Evolutionary conservation across 371 early-diverging fungal species (phyloP).

Genomic region (Mycotypha africana): DNA sequence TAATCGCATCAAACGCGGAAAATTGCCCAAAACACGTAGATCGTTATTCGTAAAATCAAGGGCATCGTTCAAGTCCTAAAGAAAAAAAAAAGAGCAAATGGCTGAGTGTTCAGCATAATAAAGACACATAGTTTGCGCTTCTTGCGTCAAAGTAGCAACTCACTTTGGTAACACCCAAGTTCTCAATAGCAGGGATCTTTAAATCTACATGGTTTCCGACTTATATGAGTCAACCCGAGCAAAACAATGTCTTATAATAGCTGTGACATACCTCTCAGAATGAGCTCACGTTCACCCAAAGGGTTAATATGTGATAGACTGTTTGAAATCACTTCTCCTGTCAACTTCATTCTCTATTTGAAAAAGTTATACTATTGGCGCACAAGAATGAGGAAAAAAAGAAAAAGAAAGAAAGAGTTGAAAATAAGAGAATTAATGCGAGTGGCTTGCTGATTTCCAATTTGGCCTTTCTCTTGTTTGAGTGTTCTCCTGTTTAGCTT

Average conservation of each 20-base stretch:
- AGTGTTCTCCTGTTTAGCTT: no score
- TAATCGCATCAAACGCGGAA: conserved; percentile 83
- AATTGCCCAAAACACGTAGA: conserved; percentile 77
- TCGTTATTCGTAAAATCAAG: conserved; percentile 94
- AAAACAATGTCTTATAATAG: neutral
- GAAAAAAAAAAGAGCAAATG: no score
- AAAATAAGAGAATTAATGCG: no score
- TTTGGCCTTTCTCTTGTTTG: no score
- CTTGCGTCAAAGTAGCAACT: neutral
- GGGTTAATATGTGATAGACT: conserved; percentile 79
- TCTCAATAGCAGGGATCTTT: conserved; percentile 89
- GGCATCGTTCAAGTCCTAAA: conserved; percentile 84
- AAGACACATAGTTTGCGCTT: no score
- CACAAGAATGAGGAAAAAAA: no score
- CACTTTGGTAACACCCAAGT: conserved; percentile 90
- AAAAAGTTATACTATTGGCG: no score
- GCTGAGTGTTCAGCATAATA: no score
- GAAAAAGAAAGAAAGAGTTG: no score
- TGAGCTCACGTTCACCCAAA: conserved; percentile 84
- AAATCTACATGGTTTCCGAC: no score
- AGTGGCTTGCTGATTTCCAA: no score
- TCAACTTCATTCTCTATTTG: conserved; percentile 88
- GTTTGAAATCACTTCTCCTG: conserved; percentile 68
- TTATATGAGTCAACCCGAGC: no score
- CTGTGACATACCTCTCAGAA: conserved; percentile 70